Evolutionary conservation across 352 stramenopile genomes (phyloP), one percentile per base, ranked within the genome.

Genomic region (Phytopythium cucurbitacearum): DNA sequence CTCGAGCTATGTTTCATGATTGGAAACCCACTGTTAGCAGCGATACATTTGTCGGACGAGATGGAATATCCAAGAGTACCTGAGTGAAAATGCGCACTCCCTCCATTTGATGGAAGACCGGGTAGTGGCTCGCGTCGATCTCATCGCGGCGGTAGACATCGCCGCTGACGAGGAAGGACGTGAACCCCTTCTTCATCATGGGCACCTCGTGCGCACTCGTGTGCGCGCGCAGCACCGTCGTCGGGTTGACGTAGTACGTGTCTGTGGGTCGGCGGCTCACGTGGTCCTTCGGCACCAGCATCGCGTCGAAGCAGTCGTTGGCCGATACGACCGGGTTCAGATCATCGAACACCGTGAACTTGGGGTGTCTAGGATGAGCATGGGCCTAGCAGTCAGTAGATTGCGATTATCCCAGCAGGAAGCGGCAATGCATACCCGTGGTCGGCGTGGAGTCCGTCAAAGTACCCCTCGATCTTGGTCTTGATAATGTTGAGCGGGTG

Each of bases 71-170:
- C 21, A 28, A 28, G 21, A 51, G 9, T 48, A 90, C 73, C 71
- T 97, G 81, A 12, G 74, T 72, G 67, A 99, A 98, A 40, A 99
- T 86, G 37, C 95, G 91, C 2, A 98, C 96, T 47, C 95, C 97
- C 65, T 99, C 97, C 92, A 99, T 98, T 62, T 98, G 93, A 71
- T 99, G 97, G 80, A 99, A 99, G 9, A 99, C 94, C 0, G 97
- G 97, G 84, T 99, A 99, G 76, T 99, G 97, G 43, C 83, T 98
- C 10, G 85, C 73, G 64, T 99, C 97, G 65, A 99, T 99, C 73
- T 99, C 97, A 73, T 99, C 97, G 11, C 97, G 83, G 48, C 97
- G 92, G 75, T 99, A 99, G 10, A 98, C 93, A 71, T 99, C 96
- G 12, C 95, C 97, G 0, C 88, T 87, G 42, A 97, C 83, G 6